phyloP scores from a whole-genome alignment of 2,329 filamentous ascomycete species.

The Rhynchosporium graminicola region DNA sequence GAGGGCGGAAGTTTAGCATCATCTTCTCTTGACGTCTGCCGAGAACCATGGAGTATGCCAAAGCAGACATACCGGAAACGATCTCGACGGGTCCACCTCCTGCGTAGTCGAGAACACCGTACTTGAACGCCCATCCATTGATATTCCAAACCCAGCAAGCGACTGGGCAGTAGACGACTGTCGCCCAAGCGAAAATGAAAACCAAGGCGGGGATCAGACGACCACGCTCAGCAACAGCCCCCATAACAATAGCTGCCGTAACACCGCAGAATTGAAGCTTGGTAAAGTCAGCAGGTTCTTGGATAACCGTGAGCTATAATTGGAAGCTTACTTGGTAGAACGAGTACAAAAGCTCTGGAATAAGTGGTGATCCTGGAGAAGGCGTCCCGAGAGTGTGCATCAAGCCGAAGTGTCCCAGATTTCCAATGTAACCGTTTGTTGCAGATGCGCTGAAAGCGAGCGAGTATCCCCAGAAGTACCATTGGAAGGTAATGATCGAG shows the following conservation, averaged over 20 bases:
- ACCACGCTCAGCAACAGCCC: slow-evolving; percentile 90
- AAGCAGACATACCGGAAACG: slow-evolving; percentile 84
- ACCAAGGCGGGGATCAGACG: slow-evolving; percentile 92
- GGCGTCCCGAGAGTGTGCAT: slow-evolving; percentile 79
- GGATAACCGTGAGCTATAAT: background rate
- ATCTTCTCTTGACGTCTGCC: slow-evolving; percentile 97
- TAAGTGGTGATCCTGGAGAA: slow-evolving; percentile 84
- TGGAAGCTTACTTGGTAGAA: slow-evolving; percentile 76
- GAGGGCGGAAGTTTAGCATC: slow-evolving; percentile 99
- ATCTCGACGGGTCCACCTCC: slow-evolving; percentile 98
- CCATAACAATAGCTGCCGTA: slow-evolving; percentile 87
- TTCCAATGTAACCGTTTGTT: slow-evolving; percentile 88
- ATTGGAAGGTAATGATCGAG: slow-evolving; percentile 92
- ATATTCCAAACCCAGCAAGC: slow-evolving; percentile 96
- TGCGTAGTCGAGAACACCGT: slow-evolving; percentile 93
- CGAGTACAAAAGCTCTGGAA: slow-evolving; percentile 87
- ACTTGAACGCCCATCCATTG: slow-evolving; percentile 89
- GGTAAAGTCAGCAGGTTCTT: background rate
- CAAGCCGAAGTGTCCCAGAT: slow-evolving; percentile 86
- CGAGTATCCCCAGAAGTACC: slow-evolving; percentile 99
- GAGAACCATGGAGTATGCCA: slow-evolving; percentile 94
- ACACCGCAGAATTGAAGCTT: slow-evolving; percentile 97
- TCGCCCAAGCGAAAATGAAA: slow-evolving; percentile 95
- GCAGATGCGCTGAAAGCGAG: slow-evolving; percentile 83
- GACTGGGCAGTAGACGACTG: slow-evolving; percentile 93